phyloP scores from a whole-genome alignment of 441 rosid species.

The Theobroma grandiflorum region DNA sequence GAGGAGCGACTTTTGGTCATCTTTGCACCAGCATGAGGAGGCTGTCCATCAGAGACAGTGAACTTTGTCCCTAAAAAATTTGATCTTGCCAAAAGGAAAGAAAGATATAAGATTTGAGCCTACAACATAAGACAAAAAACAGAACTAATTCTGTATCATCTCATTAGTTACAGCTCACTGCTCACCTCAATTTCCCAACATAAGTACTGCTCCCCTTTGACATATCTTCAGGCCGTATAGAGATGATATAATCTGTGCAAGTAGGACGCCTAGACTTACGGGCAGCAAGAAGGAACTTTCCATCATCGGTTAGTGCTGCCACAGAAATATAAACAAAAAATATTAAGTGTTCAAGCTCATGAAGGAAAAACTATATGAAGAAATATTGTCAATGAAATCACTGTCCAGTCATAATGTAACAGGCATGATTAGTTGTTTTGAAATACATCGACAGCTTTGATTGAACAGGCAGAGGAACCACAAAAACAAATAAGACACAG shows the following conservation, averaged over 20 bases:
- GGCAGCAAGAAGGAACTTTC: constrained; percentile 80
- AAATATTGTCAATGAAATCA: not conserved
- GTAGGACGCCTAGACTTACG: constrained; percentile 67
- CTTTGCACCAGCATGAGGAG: constrained; percentile 49
- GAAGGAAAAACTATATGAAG: not conserved
- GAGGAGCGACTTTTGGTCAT: constrained; percentile 60
- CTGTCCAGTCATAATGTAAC: not conserved
- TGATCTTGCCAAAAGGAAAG: constrained; percentile 49
- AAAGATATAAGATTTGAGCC: constrained; percentile 17
- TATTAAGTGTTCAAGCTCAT: not conserved
- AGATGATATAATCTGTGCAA: constrained; percentile 68
- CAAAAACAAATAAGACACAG: not conserved
- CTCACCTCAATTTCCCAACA: constrained; percentile 72
- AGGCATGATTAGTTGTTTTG: not conserved
- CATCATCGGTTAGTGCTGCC: constrained; percentile 62
- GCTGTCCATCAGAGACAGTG: constrained; percentile 59
- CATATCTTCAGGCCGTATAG: constrained; percentile 51
- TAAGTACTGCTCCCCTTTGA: constrained; percentile 57
- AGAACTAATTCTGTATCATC: not conserved
- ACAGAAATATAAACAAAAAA: constrained; percentile 10
- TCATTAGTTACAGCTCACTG: not conserved
- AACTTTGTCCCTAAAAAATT: constrained; percentile 77
- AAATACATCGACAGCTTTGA: not conserved
- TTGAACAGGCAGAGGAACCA: not conserved
- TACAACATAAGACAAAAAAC: not conserved